phyloP scores from a whole-genome alignment of 345 rosid genomes.

The Sonneratia alba region DNA sequence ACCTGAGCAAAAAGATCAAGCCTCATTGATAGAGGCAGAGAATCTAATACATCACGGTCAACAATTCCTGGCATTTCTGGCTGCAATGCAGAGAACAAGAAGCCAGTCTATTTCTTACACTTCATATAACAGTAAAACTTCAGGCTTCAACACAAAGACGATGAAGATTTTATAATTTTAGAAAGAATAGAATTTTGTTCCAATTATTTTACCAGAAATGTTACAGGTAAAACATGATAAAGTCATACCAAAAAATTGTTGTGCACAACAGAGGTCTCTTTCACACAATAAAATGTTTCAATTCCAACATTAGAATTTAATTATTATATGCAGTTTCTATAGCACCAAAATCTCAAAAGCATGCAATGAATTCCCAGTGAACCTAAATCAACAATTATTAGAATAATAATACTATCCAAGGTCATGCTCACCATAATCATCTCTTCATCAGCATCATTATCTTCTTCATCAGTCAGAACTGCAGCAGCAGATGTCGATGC shows the following conservation, averaged over 20 bases:
- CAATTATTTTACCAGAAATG: not conserved
- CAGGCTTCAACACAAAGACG: not conserved
- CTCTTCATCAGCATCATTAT: slow-evolving; percentile 33
- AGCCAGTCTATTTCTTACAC: not conserved
- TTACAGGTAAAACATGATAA: not conserved
- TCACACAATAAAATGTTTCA: not conserved
- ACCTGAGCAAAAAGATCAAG: slow-evolving; percentile 91
- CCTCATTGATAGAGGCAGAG: slow-evolving; percentile 88
- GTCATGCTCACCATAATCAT: slow-evolving; percentile 18
- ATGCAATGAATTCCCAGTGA: not conserved
- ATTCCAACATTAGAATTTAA: not conserved
- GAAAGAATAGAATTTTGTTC: not conserved
- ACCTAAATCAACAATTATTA: not conserved
- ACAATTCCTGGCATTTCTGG: slow-evolving; percentile 50
- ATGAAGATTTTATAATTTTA: too few relatives aligned
- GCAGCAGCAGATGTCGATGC: slow-evolving; percentile 39
- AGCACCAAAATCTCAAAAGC: not conserved
- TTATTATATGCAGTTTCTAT: not conserved
- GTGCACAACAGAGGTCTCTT: not conserved
- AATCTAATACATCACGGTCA: slow-evolving; percentile 78
- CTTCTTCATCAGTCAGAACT: slow-evolving; percentile 35
- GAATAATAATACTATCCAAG: not conserved
- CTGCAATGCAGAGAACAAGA: slow-evolving; percentile 21
- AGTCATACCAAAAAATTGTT: not conserved
- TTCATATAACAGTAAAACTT: not conserved